Evolutionary conservation across 139 green algal genomes (phyloP).

Genomic region (Chlorella ohadii): DNA sequence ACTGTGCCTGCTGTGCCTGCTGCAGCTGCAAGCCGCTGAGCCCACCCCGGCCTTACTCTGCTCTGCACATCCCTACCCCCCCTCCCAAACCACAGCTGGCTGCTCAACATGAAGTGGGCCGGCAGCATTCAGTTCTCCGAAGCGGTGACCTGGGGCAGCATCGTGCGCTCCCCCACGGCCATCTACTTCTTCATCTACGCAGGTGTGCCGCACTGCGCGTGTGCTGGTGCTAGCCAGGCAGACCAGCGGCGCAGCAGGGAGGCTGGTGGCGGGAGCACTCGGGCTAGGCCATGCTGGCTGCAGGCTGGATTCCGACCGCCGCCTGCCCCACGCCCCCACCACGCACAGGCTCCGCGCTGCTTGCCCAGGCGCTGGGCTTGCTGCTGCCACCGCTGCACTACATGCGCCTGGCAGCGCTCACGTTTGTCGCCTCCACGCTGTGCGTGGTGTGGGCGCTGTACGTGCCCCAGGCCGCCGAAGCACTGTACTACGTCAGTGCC

Average conservation of each 20-base stretch:
- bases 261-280: too few species aligned
- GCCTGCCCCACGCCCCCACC: too few species aligned
- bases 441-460: not conserved
- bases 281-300: too few species aligned
- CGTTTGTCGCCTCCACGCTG: not conserved
- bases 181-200: not conserved
- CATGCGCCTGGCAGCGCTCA: not conserved
- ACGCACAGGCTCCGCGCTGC: not conserved
- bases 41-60: too few species aligned
- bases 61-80: too few species aligned
- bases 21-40: too few species aligned
- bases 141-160: not conserved
- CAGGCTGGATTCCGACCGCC: too few species aligned
- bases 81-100: too few species aligned
- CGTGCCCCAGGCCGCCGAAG: not conserved
- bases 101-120: not conserved
- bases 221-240: too few species aligned
- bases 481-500: not conserved
- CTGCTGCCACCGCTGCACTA: not conserved
- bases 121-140: not conserved
- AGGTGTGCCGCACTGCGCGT: not conserved
- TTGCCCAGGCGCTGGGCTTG: not conserved
- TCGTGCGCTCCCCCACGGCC: not conserved
- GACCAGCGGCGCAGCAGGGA: too few species aligned
- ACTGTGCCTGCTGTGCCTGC: slow-evolving; percentile 2